Conservation (phyloP, 192 early-diverging fungal species). For the Podochytrium sp. region DNA sequence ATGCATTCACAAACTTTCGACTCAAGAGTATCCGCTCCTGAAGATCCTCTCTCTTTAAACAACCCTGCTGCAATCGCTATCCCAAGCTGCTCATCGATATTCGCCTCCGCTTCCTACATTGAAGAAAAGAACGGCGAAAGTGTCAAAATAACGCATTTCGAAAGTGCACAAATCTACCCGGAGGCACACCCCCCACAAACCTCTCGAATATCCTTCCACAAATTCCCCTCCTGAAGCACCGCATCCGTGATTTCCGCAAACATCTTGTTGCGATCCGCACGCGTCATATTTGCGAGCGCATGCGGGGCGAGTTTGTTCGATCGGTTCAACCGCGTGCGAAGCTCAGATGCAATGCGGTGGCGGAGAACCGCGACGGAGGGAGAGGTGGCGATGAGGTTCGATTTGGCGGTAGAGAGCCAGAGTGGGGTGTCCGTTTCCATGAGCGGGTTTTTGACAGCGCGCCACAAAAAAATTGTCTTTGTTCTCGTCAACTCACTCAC, state of each 20-base stretch:
- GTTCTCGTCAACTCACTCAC: background rate
- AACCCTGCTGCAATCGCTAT: conserved; percentile 6
- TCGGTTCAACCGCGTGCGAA: background rate
- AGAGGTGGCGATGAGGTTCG: background rate
- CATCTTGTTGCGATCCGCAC: conserved; percentile 10
- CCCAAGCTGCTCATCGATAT: conserved; percentile 20
- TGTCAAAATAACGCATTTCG: too few species aligned
- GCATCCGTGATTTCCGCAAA: conserved; percentile 3
- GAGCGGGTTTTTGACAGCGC: background rate
- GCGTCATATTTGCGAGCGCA: conserved; percentile 1
- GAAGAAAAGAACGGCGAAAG: background rate
- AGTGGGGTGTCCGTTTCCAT: conserved; percentile 2
- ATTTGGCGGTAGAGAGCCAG: conserved; percentile 23
- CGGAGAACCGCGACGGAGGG: background rate
- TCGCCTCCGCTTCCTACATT: background rate
- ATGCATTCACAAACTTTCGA: background rate
- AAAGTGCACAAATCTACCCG: background rate
- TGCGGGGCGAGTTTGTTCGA: background rate
- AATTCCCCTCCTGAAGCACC: background rate
- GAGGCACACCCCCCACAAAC: background rate
- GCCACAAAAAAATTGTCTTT: background rate
- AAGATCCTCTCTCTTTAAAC: background rate
- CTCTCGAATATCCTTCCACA: conserved; percentile 22
- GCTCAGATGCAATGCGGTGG: conserved; percentile 9
- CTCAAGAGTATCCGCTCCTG: conserved; percentile 17